A percentile compares a stretch with the other conserved stretches of the same genome.
Evolutionary conservation across 345 rosid species (phyloP).

Genomic region (Rhodomyrtus tomentosa): DNA sequence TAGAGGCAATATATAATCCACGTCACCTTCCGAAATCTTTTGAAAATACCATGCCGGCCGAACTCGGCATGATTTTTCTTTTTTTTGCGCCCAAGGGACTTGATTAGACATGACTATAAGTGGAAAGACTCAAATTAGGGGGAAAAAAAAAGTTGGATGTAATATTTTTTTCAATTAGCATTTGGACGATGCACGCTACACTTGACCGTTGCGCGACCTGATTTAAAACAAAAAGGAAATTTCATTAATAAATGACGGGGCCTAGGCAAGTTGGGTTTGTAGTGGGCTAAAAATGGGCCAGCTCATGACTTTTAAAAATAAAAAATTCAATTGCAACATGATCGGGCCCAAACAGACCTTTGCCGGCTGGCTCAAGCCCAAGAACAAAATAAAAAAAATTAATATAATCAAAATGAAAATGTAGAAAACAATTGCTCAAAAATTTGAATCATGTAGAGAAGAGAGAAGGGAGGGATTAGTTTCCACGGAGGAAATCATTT

Average conservation of each 20-base stretch:
- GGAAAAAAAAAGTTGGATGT: background rate
- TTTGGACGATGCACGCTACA: background rate
- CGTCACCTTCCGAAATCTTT: background rate
- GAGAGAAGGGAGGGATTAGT: too few species aligned
- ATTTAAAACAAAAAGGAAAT: too few species aligned
- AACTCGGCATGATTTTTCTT: background rate
- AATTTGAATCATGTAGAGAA: too few species aligned
- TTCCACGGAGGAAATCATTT: too few species aligned
- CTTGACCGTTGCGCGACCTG: background rate
- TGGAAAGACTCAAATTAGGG: background rate
- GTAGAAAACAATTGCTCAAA: too few species aligned
- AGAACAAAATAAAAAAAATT: too few species aligned
- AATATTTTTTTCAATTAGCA: background rate
- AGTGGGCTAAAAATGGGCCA: background rate
- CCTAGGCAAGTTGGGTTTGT: background rate
- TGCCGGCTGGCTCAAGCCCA: background rate
- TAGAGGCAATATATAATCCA: background rate
- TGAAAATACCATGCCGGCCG: background rate
- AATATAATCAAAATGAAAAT: too few species aligned
- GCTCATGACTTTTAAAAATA: background rate
- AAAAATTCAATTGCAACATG: background rate
- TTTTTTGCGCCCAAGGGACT: background rate
- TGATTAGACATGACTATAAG: background rate
- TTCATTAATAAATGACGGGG: background rate
- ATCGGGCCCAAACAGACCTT: accelerated